Evolutionary conservation across 2,329 filamentous ascomycete genomes (phyloP), one percentile per base, ranked within the genome.

Genomic region (Escovopsis weberi): DNA sequence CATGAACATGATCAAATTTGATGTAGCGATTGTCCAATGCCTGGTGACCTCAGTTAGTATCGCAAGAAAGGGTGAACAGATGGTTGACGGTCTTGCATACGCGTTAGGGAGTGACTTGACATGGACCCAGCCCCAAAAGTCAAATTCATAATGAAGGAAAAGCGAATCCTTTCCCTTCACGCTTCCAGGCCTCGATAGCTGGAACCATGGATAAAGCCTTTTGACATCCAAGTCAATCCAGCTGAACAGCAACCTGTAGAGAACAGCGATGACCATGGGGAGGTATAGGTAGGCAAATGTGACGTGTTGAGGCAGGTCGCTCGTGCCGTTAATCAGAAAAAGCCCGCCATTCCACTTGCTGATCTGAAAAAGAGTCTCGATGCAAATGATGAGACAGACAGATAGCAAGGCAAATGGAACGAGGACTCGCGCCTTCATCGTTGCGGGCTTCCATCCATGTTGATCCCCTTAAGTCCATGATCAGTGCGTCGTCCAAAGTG

Each of bases 151-250:
- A 0, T 68, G 61, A 0, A 80, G 40, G 0, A 75, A 56, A 0
- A 80, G 12, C 0, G 72, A 75, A 1, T 70, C 50, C 6, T 59
- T 54, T 0, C 62, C 72, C 0, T 48, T 49, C 0, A 68, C 69
- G 0, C 74, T 75, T 0, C 52, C 48, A 0, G 49, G 12, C 8
- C 64, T 68, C 0, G 73, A 76, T 1, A 80, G 43, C 19, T 78
- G 72, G 10, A 75, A 67, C 61, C 69, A 81, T 0, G 76, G 75
- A 30, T 80, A 74, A 37, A 80, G 58, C 0, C 77, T 50, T 44
- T 77, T 75, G 0, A 66, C 59, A 33, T 81, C 72, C 0, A 80
- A 52, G 40, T 80, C 75, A 0, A 78, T 63, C 72, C 74, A 77
- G 3, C 62, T 66, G 74, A 75, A 80, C 0, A 69, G 38, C 1